Evolutionary conservation across 176 grass and related monocot species (phyloP), one percentile per base, ranked within the genome.

Genomic region (Secale cereale): DNA sequence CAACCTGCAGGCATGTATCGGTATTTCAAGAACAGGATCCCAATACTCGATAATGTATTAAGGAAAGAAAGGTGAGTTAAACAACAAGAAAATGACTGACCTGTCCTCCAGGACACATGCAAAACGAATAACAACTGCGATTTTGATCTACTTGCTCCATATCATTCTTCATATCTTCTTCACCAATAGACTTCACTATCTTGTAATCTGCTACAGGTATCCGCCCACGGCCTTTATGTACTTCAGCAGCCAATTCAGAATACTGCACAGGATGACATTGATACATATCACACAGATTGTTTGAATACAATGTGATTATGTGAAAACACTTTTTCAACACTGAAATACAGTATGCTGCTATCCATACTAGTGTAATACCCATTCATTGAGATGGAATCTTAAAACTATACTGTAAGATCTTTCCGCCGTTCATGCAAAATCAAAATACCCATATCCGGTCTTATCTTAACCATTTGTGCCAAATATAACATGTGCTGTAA

Each of bases 101-200:
- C 93, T 98, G 97, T 79, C 97, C 97, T 87, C 97, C 97, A 16
- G 97, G 97, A 90, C 97, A 98, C 97, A 98, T 98, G 86, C 97
- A 98, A 86, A 98, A 98, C 3, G 97, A 98, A 76, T 98, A 98
- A 77, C 97, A 95, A 57, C 90, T 95, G 23, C 91, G 85, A 59
- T 73, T 92, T 87, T 83, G 67, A 76, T 91, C 85, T 0, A 50
- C 52, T 68, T 61, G 37, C 12, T 70, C 80, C 41, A 48, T 64
- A 77, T 80, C 76, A 37, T 70, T 78, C 26, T 80, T 76, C 65
- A 61, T n/a, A 20, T 90, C 73, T 77, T 76, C 88, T 82, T 67
- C 83, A 36, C 76, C 77, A 74, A 92, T 59, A 84, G 91, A 94
- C 73, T 95, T 98, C 16, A 87, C 93, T 80, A 91, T 65, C 74